Base-by-base conservation (phyloP, 495 filamentous ascomycete species). In the Penicillium tannophilum region DNA sequence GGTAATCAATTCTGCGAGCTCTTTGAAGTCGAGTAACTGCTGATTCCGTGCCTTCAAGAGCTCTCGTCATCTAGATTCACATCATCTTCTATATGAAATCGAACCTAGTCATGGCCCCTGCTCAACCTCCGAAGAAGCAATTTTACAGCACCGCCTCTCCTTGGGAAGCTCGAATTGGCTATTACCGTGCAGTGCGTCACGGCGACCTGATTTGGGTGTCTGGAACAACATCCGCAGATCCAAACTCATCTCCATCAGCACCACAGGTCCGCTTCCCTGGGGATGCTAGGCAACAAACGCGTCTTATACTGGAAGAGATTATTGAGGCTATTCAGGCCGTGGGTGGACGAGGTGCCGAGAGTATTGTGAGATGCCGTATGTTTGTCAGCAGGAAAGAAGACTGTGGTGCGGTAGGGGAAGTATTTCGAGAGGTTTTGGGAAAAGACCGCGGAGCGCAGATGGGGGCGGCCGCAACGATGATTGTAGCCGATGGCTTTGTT, bases 161-260 rank as follows among this genome's bases (percentile, higher is more conserved):
- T 8, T 82, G 73, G 62, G 78, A 82, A 62, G 62, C 69, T 28
- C 58, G 52, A 14, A 72, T 79, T 54, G 79, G 79, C 16, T 80
- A 82, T 55, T 78, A 78, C 45, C 76, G 79, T 24, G 79, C 79
- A 10, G 67, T 82, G 6, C 75, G 76, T 0, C 72, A 68, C 46
- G 73, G 75, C 1, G 60, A 64, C n/a, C 68, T 75, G 0, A 76
- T 82, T 54, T 79, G 73, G 59, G 76, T 82, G 24, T 76, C 79
- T 14, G 79, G 79, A 4, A 76, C 79, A 19, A 82, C 79, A 4
- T 71, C 78, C 11, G 68, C 73, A 48, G 73, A 77, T 42, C 71
- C 70, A 2, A 42, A 59, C 11, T 72, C 73, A n/a, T 59, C 74
- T 11, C 49, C 62, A 23, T 50, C 69, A 23, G 60, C 68, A 42